A percentile compares a stretch with the other conserved stretches of the same genome.
phyloP scores from a whole-genome alignment of 2,329 filamentous ascomycete species.

The Tolypocladium endophyticum region DNA sequence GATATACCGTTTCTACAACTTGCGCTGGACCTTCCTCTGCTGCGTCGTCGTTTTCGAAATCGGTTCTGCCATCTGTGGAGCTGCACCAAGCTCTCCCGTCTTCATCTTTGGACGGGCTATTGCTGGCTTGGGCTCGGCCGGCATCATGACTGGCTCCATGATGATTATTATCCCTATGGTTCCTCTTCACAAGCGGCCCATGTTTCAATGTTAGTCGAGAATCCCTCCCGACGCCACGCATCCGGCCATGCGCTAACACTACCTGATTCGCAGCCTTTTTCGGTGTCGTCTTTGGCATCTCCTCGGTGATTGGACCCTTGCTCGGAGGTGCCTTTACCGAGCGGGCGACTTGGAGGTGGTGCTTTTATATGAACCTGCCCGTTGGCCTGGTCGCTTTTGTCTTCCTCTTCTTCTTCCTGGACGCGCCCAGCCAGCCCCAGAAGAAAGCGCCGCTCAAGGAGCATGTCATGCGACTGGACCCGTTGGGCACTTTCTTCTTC shows the following conservation, averaged over 20 bases:
- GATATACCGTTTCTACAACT: constrained; percentile 42
- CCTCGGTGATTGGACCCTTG: constrained; percentile 42
- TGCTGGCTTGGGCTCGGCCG: constrained; percentile 44
- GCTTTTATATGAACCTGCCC: constrained; percentile 49
- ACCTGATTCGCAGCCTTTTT: constrained; percentile 27
- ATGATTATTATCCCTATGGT: constrained; percentile 48
- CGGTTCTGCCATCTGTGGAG: constrained; percentile 43
- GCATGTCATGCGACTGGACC: constrained; percentile 44
- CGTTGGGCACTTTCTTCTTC: constrained; percentile 48
- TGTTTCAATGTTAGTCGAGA: constrained; percentile 36
- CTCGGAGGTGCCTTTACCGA: constrained; percentile 43
- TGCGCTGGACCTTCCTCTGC: constrained; percentile 35
- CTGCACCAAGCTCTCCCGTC: constrained; percentile 39
- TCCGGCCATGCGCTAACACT: not conserved
- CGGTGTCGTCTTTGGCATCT: constrained; percentile 43
- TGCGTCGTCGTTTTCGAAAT: constrained; percentile 42
- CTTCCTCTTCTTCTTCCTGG: constrained; percentile 38
- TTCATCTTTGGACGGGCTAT: constrained; percentile 49
- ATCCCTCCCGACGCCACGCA: not conserved
- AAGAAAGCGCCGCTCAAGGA: constrained; percentile 21
- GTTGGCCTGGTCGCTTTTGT: constrained; percentile 40
- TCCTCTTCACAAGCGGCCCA: constrained; percentile 47
- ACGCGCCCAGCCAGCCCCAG: constrained; percentile 23
- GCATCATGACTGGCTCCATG: constrained; percentile 47
- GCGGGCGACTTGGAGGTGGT: constrained; percentile 41